Evolutionary conservation across 805 yeast genomes (phyloP).

Genomic region (Candida ortonii): DNA sequence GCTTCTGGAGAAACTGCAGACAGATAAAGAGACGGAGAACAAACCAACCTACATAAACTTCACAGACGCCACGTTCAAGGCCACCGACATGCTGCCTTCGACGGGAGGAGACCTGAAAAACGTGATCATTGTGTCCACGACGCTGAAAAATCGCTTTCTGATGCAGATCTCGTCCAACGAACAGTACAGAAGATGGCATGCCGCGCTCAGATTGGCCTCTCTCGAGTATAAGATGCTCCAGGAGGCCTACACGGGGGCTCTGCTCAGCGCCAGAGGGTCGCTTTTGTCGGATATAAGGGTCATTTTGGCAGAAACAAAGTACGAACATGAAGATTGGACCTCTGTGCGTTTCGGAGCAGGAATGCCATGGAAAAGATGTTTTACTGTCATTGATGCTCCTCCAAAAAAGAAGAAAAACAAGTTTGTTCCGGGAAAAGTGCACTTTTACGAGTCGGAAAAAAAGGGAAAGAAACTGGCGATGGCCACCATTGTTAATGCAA

Average conservation of each 20-base stretch:
- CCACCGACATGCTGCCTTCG: conserved; percentile 62
- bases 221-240: conserved; percentile 83
- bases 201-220: conserved; percentile 75
- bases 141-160: conserved; percentile 82
- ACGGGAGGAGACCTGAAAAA: conserved; percentile 66
- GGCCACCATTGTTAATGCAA: conserved; percentile 72
- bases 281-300: conserved; percentile 82
- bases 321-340: conserved; percentile 90
- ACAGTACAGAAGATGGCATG: conserved; percentile 71
- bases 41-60: conserved; percentile 84
- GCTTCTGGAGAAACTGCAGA: conserved; percentile 50
- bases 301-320: conserved; percentile 79
- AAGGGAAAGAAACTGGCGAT: conserved; percentile 68
- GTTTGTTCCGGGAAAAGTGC: conserved; percentile 60
- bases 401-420: conserved; percentile 43
- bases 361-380: conserved; percentile 96
- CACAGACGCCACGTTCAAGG: conserved; percentile 82
- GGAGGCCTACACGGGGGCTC: conserved; percentile 95
- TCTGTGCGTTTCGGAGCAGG: conserved; percentile 94
- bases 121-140: conserved; percentile 86
- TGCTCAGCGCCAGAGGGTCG: conserved; percentile 88
- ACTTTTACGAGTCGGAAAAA: conserved; percentile 82
- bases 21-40: conserved; percentile 28
- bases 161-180: conserved; percentile 70
- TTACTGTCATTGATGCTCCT: conserved; percentile 81